phyloP scores from a whole-genome alignment of 495 filamentous ascomycete genomes.

The Cercophora sp. region DNA sequence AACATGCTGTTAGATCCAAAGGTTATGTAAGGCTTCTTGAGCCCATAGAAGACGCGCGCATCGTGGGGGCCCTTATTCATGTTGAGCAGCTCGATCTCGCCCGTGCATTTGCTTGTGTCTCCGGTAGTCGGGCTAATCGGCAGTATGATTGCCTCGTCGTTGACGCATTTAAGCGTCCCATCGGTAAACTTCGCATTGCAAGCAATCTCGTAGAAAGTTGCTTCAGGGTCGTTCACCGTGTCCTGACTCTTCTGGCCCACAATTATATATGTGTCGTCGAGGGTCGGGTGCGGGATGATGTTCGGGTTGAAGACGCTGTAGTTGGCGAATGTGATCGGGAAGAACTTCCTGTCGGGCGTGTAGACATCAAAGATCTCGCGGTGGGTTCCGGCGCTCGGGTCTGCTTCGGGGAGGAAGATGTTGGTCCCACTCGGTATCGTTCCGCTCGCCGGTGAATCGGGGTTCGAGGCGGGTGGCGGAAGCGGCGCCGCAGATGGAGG shows the following conservation, averaged over 20 bases:
- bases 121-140: constrained; percentile 38
- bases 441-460: background rate
- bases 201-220: constrained; percentile 38
- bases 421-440: background rate
- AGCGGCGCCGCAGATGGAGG: too few relatives aligned
- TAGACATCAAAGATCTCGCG: constrained; percentile 41
- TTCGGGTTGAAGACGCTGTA: constrained; percentile 45
- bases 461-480: background rate
- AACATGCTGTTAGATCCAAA: constrained; percentile 48
- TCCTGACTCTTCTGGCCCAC: constrained; percentile 35
- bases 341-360: constrained; percentile 37
- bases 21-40: constrained; percentile 38
- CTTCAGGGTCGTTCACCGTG: constrained; percentile 10
- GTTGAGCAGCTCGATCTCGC: constrained; percentile 30
- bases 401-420: background rate
- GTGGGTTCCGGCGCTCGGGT: constrained; percentile 18
- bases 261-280: constrained; percentile 43
- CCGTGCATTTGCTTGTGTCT: constrained; percentile 35
- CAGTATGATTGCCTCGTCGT: constrained; percentile 31
- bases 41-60: constrained; percentile 51
- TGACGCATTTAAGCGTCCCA: constrained; percentile 33
- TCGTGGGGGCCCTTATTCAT: constrained; percentile 48
- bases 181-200: constrained; percentile 43
- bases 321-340: constrained; percentile 39
- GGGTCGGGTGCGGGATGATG: constrained; percentile 48